A percentile compares a stretch with the other conserved stretches of the same genome.
Evolutionary conservation across 345 rosid species (phyloP).

Genomic region (Populus davidiana): DNA sequence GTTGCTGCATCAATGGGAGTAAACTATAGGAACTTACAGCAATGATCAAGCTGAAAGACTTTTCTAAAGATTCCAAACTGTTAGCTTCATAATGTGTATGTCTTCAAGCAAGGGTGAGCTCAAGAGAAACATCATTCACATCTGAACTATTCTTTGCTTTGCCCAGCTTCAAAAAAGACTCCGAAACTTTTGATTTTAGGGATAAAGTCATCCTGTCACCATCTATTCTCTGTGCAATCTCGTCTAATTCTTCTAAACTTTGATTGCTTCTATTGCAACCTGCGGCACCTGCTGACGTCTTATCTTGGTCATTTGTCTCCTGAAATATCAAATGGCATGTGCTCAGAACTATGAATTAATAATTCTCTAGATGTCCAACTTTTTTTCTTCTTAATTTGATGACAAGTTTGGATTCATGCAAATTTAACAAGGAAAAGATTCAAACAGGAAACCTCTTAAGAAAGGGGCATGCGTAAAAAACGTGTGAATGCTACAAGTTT

Average conservation of each 20-base stretch:
- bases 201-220: conserved; percentile 18
- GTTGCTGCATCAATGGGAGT: not conserved
- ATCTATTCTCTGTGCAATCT: conserved; percentile 5
- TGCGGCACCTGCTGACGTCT: not conserved
- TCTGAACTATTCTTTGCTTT: conserved; percentile 13
- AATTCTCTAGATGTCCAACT: not conserved
- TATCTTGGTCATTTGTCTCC: not conserved
- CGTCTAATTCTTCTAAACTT: conserved; percentile 13
- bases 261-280: not conserved
- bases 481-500: too few relatives aligned
- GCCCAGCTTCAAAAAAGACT: conserved; percentile 14
- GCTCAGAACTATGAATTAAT: not conserved
- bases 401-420: not conserved
- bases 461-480: too few relatives aligned
- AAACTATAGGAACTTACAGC: too few relatives aligned
- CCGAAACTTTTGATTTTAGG: not conserved
- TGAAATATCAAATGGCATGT: not conserved
- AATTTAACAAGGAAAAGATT: too few relatives aligned
- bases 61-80: not conserved
- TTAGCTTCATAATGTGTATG: not conserved
- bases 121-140: conserved; percentile 35
- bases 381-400: too few relatives aligned
- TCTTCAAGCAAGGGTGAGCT: conserved; percentile 43
- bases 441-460: too few relatives aligned
- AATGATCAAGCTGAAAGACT: not conserved